Conservation (phyloP, 345 rosid species). For the Bruguiera parviflora region DNA sequence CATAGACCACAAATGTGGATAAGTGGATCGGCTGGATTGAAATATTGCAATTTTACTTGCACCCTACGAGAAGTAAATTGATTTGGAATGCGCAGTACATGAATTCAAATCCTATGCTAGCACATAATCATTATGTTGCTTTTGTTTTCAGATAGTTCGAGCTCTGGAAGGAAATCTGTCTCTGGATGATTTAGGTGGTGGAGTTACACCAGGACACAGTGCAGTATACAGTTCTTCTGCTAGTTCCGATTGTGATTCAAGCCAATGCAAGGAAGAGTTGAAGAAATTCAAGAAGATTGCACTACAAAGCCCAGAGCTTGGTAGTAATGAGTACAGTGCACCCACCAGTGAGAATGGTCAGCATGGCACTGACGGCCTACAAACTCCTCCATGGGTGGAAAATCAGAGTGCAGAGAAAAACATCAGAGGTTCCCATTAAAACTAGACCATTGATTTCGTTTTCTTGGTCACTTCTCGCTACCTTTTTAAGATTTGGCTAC, state of each 20-base stretch:
- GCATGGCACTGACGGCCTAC: slow-evolving; percentile 19
- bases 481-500: not conserved
- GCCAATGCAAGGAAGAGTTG: slow-evolving; percentile 17
- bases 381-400: slow-evolving; percentile 18
- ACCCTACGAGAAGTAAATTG: not conserved
- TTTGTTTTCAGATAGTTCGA: slow-evolving; percentile 22
- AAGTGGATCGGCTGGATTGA: not conserved
- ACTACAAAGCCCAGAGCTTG: slow-evolving; percentile 18
- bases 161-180: slow-evolving; percentile 26
- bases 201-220: slow-evolving; percentile 18
- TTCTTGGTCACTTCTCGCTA: not conserved
- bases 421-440: slow-evolving; percentile 5
- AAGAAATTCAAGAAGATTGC: slow-evolving; percentile 25
- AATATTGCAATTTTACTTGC: not conserved
- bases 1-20: not conserved
- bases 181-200: slow-evolving; percentile 19
- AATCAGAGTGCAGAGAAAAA: not conserved
- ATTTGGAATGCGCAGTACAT: not conserved
- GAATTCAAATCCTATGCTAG: slow-evolving; percentile 1
- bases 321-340: slow-evolving; percentile 13
- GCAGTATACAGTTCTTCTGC: slow-evolving; percentile 7
- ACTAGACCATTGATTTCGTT: not conserved
- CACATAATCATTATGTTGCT: slow-evolving; percentile 8
- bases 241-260: slow-evolving; percentile 9
- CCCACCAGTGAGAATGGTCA: slow-evolving; percentile 8